A percentile compares a stretch with the other conserved stretches of the same genome.
These are phyloP conservation scores for Geranium incanum DNA, from an alignment of 441 rosid species.

Conservation along the genomic window DNA sequence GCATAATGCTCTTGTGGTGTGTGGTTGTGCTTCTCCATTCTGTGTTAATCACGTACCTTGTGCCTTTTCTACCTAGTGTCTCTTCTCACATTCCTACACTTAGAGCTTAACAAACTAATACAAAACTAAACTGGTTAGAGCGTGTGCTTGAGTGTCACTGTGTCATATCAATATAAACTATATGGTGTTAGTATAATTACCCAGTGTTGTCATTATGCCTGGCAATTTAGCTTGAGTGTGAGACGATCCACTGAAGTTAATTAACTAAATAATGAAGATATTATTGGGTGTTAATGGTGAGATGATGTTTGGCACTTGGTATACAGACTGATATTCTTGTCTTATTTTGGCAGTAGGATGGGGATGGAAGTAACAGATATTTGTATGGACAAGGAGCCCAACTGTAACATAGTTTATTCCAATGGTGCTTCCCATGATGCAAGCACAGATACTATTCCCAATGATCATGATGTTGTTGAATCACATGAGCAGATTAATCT, in stretches of 20 bases:
- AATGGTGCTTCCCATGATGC: constrained; percentile 40
- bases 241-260: neutral
- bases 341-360: constrained; percentile 37
- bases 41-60: too few relatives aligned
- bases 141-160: too few relatives aligned
- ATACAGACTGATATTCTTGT: neutral
- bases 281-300: neutral
- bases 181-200: too few relatives aligned
- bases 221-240: too few relatives aligned
- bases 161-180: too few relatives aligned
- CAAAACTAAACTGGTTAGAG: too few relatives aligned
- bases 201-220: too few relatives aligned
- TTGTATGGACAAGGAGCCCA: constrained; percentile 81
- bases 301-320: neutral
- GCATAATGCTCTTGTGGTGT: neutral
- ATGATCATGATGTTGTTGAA: constrained; percentile 24
- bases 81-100: too few relatives aligned
- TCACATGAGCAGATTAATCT: constrained; percentile 41
- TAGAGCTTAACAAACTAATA: too few relatives aligned
- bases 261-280: neutral
- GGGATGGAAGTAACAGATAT: constrained; percentile 55
- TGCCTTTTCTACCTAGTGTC: too few relatives aligned
- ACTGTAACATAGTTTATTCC: constrained; percentile 44
- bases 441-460: constrained; percentile 1
- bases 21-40: too few relatives aligned